These are phyloP conservation scores for Colletotrichum truncatum DNA, from an alignment of 2,329 filamentous ascomycete genomes.

Conservation along the genomic window DNA sequence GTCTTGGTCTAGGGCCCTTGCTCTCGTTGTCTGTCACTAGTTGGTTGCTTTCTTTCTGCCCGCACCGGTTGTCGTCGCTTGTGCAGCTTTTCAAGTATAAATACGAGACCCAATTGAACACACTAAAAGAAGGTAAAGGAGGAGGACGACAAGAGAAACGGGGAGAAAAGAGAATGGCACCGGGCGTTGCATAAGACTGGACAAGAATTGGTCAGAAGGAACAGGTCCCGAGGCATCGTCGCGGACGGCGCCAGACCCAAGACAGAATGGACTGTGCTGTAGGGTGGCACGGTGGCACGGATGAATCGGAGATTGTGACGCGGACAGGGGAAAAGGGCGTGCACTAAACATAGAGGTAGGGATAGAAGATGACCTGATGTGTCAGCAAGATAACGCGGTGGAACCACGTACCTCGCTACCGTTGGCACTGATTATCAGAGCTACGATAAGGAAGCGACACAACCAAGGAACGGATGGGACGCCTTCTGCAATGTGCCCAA, in stretches of 20 bases:
- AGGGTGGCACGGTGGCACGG: slow-evolving; percentile 21
- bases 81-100: not conserved
- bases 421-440: not conserved
- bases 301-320: slow-evolving; percentile 28
- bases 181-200: not conserved
- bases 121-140: not conserved
- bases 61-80: not conserved
- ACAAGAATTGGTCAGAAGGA: slow-evolving; percentile 11
- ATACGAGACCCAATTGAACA: not conserved
- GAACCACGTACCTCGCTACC: not conserved
- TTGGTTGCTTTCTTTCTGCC: not conserved
- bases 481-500: not conserved
- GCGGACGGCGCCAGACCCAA: slow-evolving; percentile 4
- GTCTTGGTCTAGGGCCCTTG: not conserved
- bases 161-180: not conserved
- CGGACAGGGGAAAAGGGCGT: not conserved
- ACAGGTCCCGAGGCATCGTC: slow-evolving; percentile 23
- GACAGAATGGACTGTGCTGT: not conserved
- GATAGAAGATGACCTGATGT: not conserved
- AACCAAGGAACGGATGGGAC: slow-evolving; percentile 3
- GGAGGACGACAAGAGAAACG: not conserved
- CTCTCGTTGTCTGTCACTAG: not conserved
- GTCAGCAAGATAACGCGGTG: not conserved
- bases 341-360: not conserved
- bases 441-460: slow-evolving; percentile 1